Evolutionary conservation across 139 green algal species (phyloP).

Genomic region (Raphidocelis subcapitata): DNA sequence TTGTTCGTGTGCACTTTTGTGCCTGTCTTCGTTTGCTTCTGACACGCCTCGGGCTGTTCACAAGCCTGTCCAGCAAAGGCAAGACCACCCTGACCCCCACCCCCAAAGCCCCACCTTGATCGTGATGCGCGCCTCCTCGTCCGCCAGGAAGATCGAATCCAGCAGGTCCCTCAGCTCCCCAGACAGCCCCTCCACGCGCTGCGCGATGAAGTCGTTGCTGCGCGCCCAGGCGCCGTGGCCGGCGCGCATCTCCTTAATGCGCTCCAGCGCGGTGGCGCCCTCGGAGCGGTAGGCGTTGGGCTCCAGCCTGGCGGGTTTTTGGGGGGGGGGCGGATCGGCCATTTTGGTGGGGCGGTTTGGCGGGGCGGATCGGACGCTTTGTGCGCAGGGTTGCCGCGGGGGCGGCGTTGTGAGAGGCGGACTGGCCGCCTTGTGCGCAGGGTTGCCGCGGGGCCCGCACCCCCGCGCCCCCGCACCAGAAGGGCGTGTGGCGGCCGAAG

Average conservation of each 20-base stretch:
- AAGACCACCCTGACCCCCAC: too few species aligned
- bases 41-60: too few species aligned
- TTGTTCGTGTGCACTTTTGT: not conserved
- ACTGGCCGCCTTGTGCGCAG: too few species aligned
- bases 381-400: too few species aligned
- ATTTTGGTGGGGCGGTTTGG: too few species aligned
- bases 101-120: slow-evolving; percentile 16
- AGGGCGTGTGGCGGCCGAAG: slow-evolving; percentile 25
- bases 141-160: slow-evolving; percentile 27
- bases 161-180: slow-evolving; percentile 21
- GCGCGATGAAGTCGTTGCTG: slow-evolving; percentile 15
- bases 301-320: slow-evolving; percentile 7
- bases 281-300: slow-evolving; percentile 22
- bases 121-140: slow-evolving; percentile 28
- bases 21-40: too few species aligned
- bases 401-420: too few species aligned
- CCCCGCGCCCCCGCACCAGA: slow-evolving; percentile 18
- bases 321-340: too few species aligned
- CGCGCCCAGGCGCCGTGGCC: slow-evolving; percentile 9
- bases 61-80: too few species aligned
- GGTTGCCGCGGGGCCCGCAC: too few species aligned
- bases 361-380: too few species aligned
- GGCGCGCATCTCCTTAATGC: slow-evolving; percentile 19
- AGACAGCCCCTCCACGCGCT: not conserved
- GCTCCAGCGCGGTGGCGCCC: slow-evolving; percentile 24